These are phyloP conservation scores for Chamaecrista fasciculata DNA, from an alignment of 306 rosid species.

Conservation along the genomic window DNA sequence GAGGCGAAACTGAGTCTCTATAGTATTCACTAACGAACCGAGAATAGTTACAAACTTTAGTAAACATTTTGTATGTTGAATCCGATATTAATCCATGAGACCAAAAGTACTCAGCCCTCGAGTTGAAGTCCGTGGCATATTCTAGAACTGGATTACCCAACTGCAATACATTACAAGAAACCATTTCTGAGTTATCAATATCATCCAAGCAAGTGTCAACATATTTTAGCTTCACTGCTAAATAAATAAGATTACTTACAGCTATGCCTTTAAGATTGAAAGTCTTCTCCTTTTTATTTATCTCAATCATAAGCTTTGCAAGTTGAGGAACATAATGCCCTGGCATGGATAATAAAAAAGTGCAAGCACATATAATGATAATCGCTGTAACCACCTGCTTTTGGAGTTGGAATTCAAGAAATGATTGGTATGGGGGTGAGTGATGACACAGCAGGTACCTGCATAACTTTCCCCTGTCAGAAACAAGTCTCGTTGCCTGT, in stretches of 20 bases:
- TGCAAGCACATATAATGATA: conserved; percentile 14
- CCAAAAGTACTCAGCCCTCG: conserved; percentile 56
- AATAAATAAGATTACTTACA: conserved; percentile 37
- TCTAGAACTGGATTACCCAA: conserved; percentile 55
- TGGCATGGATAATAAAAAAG: conserved; percentile 22
- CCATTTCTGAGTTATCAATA: conserved; percentile 1
- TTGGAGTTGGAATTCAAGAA: background rate
- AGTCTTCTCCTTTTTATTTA: conserved; percentile 41
- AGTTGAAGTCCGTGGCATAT: conserved; percentile 49
- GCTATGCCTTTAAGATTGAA: conserved; percentile 73
- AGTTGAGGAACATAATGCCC: conserved; percentile 87
- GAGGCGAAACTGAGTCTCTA: conserved; percentile 44
- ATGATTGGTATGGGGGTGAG: conserved; percentile 10
- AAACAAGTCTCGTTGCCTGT: conserved; percentile 49
- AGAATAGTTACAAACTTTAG: conserved; percentile 45
- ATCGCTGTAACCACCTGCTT: conserved; percentile 4
- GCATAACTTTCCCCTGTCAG: conserved; percentile 79
- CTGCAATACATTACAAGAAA: conserved; percentile 32
- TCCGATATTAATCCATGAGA: conserved; percentile 59
- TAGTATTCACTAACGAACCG: conserved; percentile 46
- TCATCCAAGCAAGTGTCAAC: background rate
- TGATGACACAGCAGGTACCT: conserved; percentile 39
- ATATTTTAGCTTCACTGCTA: background rate
- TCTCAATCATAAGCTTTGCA: conserved; percentile 64
- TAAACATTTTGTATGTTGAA: conserved; percentile 48